phyloP scores from a whole-genome alignment of 78 protist genomes.

The Tieghemostelium lacteum region DNA sequence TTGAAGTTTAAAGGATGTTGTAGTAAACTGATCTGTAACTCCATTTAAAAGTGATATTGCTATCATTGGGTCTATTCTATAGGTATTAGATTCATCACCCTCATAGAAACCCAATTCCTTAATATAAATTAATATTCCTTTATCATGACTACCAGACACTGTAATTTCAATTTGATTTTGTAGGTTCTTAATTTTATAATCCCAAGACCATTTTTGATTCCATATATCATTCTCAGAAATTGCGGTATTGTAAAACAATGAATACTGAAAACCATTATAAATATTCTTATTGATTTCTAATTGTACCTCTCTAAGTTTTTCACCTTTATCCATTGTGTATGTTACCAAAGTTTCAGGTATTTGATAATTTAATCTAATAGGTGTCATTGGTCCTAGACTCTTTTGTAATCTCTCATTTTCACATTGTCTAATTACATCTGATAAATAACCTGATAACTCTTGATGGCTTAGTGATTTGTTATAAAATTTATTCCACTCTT shows the following conservation, averaged over 20 bases:
- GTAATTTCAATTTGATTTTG: conserved; percentile 7
- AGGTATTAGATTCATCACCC: conserved; percentile 54
- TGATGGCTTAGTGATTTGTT: neutral
- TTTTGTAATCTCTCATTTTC: conserved; percentile 10
- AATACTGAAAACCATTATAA: conserved; percentile 55
- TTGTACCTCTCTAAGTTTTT: neutral
- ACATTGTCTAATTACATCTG: conserved; percentile 26
- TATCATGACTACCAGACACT: neutral
- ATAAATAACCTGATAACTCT: neutral
- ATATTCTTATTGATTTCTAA: conserved; percentile 9
- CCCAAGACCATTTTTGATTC: conserved; percentile 61
- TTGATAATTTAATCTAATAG: conserved; percentile 1
- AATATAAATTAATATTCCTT: conserved; percentile 52
- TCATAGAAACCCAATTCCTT: conserved; percentile 59
- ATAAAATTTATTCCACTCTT: conserved; percentile 14
- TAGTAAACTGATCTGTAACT: neutral
- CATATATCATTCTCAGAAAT: neutral
- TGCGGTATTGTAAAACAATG: conserved; percentile 31
- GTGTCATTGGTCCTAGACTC: conserved; percentile 55
- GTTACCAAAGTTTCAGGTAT: neutral
- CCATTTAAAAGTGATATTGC: conserved; percentile 24
- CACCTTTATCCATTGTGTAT: no score
- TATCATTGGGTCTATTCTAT: conserved; percentile 51
- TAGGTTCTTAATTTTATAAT: conserved; percentile 45
- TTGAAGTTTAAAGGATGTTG: no score